A percentile compares a stretch with the other conserved stretches of the same genome.
Conservation (phyloP, 23 red algal genomes). For the Gracilaria gracilis region DNA sequence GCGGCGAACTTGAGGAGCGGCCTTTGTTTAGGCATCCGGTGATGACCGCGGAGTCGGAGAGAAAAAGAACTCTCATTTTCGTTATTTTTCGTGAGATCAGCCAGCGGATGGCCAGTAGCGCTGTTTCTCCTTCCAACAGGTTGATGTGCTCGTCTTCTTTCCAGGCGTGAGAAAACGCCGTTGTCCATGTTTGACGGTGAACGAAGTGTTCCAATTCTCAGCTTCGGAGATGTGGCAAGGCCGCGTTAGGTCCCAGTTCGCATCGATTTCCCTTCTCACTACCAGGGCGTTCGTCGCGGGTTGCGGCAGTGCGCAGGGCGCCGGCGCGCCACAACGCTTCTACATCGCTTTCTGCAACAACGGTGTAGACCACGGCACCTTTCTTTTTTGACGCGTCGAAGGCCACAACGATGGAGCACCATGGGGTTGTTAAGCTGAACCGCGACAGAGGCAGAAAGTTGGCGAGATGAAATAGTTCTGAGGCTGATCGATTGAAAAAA, state of each 20-base stretch:
- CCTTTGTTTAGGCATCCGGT: conserved; percentile 12
- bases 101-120: neutral
- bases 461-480: neutral
- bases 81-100: neutral
- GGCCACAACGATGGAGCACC: neutral
- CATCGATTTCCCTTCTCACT: no score
- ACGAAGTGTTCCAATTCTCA: neutral
- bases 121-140: conserved; percentile 6
- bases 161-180: conserved; percentile 1
- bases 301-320: no score
- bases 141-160: neutral
- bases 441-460: neutral
- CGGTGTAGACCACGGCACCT: neutral
- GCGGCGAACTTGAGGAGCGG: neutral
- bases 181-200: neutral
- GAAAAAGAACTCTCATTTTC: neutral
- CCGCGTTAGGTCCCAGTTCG: neutral
- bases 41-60: conserved; percentile 10
- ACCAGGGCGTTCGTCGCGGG: no score
- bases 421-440: neutral
- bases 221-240: neutral
- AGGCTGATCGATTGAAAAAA: neutral
- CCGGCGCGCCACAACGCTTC: no score
- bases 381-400: neutral
- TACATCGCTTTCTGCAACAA: neutral